phyloP scores from a whole-genome alignment of 73 alveolate species.

The Blepharisma japonicum region DNA sequence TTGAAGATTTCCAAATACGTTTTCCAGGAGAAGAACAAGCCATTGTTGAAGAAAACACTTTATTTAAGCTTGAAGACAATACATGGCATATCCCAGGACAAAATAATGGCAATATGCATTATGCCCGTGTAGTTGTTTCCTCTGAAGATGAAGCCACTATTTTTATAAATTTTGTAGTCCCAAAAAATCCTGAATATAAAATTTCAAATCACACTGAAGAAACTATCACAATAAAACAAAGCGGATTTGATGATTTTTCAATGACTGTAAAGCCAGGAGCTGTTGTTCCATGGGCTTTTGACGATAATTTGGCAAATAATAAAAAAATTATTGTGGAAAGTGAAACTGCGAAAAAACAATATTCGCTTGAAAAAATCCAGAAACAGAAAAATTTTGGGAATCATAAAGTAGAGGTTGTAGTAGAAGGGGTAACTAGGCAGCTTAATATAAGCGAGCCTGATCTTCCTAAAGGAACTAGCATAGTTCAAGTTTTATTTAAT shows the following conservation, averaged over 20 bases:
- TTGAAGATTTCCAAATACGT: constrained; percentile 30
- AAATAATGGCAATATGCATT: constrained; percentile 30
- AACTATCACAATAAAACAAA: not conserved
- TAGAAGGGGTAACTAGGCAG: not conserved
- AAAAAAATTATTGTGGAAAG: constrained; percentile 32
- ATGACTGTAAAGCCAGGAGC: constrained; percentile 27
- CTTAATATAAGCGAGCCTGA: not conserved
- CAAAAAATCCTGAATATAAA: constrained; percentile 34
- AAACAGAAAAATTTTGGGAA: constrained; percentile 4
- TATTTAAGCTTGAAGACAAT: no score
- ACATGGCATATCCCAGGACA: no score
- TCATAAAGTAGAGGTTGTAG: not conserved
- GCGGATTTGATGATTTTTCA: not conserved
- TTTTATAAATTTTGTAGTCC: constrained; percentile 38
- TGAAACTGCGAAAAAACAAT: constrained; percentile 31
- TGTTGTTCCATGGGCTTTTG: constrained; percentile 50
- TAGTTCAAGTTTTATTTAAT: not conserved
- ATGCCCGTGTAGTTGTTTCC: constrained; percentile 40
- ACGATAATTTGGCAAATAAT: constrained; percentile 33
- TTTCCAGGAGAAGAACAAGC: not conserved
- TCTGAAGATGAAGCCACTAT: constrained; percentile 74
- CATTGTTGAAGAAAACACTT: not conserved
- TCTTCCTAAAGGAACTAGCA: not conserved
- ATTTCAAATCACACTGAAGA: constrained; percentile 23
- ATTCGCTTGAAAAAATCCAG: constrained; percentile 47